Evolutionary conservation across 1,284 basidiomycete genomes (phyloP).

Genomic region (Lentinus polychrous): DNA sequence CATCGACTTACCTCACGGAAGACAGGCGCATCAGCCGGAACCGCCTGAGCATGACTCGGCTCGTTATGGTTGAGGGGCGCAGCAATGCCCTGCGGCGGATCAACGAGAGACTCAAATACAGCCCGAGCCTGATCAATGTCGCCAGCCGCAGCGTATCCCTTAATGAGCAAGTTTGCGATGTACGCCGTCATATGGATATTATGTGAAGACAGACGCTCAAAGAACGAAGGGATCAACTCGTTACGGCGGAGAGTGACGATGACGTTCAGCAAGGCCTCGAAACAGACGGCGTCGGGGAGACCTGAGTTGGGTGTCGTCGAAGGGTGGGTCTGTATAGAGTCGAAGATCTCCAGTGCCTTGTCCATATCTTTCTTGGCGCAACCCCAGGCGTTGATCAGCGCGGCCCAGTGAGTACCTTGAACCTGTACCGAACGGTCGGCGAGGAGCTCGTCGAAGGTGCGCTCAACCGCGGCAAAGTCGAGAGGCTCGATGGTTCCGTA

Average conservation of each 20-base stretch:
- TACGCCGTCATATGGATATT: conserved; percentile 92
- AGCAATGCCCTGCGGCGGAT: conserved; percentile 82
- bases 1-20: conserved; percentile 76
- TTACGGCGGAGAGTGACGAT: conserved; percentile 75
- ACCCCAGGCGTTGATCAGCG: conserved; percentile 89
- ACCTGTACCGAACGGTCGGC: conserved; percentile 48
- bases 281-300: conserved; percentile 80
- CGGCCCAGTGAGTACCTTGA: conserved; percentile 87
- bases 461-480: conserved; percentile 71
- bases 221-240: conserved; percentile 73
- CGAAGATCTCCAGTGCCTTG: conserved; percentile 74
- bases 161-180: conserved; percentile 90
- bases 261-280: conserved; percentile 88
- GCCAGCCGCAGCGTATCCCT: conserved; percentile 74
- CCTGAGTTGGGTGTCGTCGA: conserved; percentile 26
- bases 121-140: conserved; percentile 65
- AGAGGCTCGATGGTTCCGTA: conserved; percentile 86
- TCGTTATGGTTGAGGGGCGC: conserved; percentile 81
- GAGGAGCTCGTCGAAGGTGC: conserved; percentile 60
- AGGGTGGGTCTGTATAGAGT: conserved; percentile 59
- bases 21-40: conserved; percentile 47
- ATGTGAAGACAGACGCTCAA: conserved; percentile 53
- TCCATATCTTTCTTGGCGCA: conserved; percentile 75
- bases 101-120: conserved; percentile 84
- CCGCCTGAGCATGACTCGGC: conserved; percentile 42